Evolutionary conservation across 2,329 filamentous ascomycete genomes (phyloP), one percentile per base, ranked within the genome.

Genomic region (Paraphaeosphaeria minitans): DNA sequence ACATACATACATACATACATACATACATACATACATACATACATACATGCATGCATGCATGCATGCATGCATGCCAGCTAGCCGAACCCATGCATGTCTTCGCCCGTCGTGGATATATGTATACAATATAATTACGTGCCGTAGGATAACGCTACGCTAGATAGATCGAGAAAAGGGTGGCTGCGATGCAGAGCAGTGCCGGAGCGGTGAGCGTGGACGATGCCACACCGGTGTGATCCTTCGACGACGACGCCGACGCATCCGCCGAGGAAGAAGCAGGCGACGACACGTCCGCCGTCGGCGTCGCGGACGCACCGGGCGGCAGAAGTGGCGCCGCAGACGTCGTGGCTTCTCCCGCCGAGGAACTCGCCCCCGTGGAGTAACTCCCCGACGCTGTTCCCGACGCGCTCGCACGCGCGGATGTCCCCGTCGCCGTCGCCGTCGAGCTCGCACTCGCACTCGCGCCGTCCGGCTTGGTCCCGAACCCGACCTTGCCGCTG

Each of bases 401-500:
- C 29, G 59, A 60, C 41, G 55, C 24, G 3, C 52, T 16, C 19
- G 45, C 35, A 13, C 8, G 33, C 7, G 39, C 31, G 12, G 19
- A 22, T 27, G 24, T 6, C 3, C 3, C 3, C 24, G 24, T 27
- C 24, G 24, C 3, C 19, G 19, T 19, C 3, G 43, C 16, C 16
- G 54, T 29, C 41, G 47, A 50, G 13, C 35, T 37, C 3, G 24
- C 21, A 9, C 24, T 29, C 41, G 47, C 43, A n/a, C 35, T 37
- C 3, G 24, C 21, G 13, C 24, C 42, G 6, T 35, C 60, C n/a
- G 55, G 53, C 64, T 72, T 71, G 14, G 69, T 66, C 0, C 75
- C 76, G 43, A 79, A 70, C 4, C 89, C 90, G 63, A 93, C 85
- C 53, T 83, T 84, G 45, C 75, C 77, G 63, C 87, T 71, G 62